phyloP scores from a whole-genome alignment of 371 early-diverging fungal species.

The Mitosporidium daphniae region DNA sequence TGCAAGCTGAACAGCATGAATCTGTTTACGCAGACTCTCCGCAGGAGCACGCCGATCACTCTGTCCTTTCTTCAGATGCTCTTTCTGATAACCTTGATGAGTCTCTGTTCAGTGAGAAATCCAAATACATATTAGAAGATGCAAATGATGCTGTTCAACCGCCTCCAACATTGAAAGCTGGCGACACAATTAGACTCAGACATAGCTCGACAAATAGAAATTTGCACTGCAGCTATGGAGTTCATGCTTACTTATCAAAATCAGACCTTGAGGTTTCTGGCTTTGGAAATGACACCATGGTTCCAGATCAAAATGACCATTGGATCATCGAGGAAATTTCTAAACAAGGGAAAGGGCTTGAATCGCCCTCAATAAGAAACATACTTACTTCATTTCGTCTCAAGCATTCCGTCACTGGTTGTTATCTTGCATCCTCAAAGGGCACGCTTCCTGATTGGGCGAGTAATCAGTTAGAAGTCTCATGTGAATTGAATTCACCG shows the following conservation, averaged over 20 bases:
- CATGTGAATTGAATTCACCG: constrained; percentile 29
- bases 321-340: constrained; percentile 41
- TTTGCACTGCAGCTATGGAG: constrained; percentile 30
- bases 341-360: constrained; percentile 7
- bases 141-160: no score
- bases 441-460: constrained; percentile 85
- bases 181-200: no score
- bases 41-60: no score
- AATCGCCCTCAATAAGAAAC: constrained; percentile 6
- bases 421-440: constrained; percentile 37
- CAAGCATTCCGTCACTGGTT: constrained; percentile 30
- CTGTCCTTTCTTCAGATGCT: no score
- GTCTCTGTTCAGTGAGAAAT: no score
- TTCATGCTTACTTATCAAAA: constrained; percentile 39
- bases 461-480: constrained; percentile 70
- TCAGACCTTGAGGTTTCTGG: constrained; percentile 47
- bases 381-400: constrained; percentile 35
- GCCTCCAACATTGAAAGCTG: no score
- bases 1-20: no score
- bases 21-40: no score
- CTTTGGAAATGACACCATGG: constrained; percentile 24
- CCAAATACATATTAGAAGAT: no score
- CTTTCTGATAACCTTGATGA: no score
- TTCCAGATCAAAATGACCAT: constrained; percentile 43
- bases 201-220: constrained; percentile 30